phyloP scores from a whole-genome alignment of 1,139 yeast species.

The Citeromyces siamensis region DNA sequence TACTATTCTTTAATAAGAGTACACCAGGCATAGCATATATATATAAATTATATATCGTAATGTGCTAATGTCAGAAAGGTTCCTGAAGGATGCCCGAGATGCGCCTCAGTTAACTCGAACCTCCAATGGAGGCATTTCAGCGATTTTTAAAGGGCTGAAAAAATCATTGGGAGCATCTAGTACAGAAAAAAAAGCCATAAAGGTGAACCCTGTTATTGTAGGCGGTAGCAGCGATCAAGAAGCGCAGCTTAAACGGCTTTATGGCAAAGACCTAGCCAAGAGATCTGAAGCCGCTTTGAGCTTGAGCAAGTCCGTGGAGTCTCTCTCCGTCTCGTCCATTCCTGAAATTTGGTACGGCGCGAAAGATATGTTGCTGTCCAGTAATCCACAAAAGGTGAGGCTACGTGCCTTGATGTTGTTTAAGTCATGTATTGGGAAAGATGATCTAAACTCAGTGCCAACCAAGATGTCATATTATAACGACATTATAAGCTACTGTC shows the following conservation, averaged over 20 bases:
- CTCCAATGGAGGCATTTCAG: background rate
- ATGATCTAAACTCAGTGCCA: constrained; percentile 29
- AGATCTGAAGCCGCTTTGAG: constrained; percentile 41
- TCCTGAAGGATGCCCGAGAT: constrained; percentile 13
- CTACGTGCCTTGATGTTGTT: constrained; percentile 42
- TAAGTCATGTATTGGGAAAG: constrained; percentile 40
- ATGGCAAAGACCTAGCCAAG: constrained; percentile 22
- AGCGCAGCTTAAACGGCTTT: constrained; percentile 26
- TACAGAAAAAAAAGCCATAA: constrained; percentile 17
- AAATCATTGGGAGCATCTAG: constrained; percentile 28
- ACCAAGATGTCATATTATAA: constrained; percentile 44
- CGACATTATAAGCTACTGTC: constrained; percentile 40
- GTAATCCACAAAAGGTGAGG: constrained; percentile 30
- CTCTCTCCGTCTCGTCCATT: constrained; percentile 42
- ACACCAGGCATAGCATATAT: constrained; percentile 10
- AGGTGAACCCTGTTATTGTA: constrained; percentile 46
- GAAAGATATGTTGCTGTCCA: constrained; percentile 36
- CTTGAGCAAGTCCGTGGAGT: constrained; percentile 36
- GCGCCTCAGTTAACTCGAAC: background rate
- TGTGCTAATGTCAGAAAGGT: background rate
- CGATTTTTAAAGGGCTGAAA: constrained; percentile 42
- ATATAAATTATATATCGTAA: background rate
- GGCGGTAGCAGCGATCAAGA: constrained; percentile 49
- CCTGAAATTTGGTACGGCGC: constrained; percentile 74
- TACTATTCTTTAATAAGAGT: constrained; percentile 52